phyloP scores from a whole-genome alignment of 495 filamentous ascomycete species.

The Trypethelium eluteriae region DNA sequence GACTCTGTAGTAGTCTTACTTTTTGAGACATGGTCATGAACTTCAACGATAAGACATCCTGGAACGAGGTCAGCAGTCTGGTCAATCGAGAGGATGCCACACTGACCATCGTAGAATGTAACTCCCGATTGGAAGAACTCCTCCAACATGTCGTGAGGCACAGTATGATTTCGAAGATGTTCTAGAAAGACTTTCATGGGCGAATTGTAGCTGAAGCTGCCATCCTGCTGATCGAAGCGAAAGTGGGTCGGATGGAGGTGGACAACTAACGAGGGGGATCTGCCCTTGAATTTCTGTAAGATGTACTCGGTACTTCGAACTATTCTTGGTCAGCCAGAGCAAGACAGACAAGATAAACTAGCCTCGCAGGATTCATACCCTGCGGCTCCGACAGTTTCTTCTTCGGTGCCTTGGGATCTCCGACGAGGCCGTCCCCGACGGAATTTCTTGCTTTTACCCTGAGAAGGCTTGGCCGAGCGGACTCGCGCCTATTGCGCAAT shows the following conservation, averaged over 20 bases:
- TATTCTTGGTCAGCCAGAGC: background rate
- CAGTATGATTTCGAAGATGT: slow-evolving; percentile 58
- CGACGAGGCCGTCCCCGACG: background rate
- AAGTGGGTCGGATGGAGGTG: slow-evolving; percentile 82
- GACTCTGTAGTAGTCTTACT: slow-evolving; percentile 47
- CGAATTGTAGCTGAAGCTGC: slow-evolving; percentile 80
- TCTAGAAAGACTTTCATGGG: slow-evolving; percentile 80
- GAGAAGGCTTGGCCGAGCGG: background rate
- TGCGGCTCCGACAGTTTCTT: slow-evolving; percentile 5
- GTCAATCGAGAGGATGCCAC: too few relatives aligned
- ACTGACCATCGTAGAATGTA: slow-evolving; percentile 79
- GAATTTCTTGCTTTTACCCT: background rate
- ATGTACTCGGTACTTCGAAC: slow-evolving; percentile 59
- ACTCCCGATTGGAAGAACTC: slow-evolving; percentile 59
- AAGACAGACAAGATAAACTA: background rate
- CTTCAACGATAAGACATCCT: slow-evolving; percentile 87
- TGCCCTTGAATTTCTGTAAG: slow-evolving; percentile 69
- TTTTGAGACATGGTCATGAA: slow-evolving; percentile 73
- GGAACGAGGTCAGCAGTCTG: background rate
- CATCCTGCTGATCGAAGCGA: slow-evolving; percentile 90
- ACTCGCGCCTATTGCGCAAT: slow-evolving; percentile 3
- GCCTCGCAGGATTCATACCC: background rate
- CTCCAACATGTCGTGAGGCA: slow-evolving; percentile 68
- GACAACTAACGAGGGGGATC: slow-evolving; percentile 71
- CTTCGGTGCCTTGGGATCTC: slow-evolving; percentile 5